These are phyloP conservation scores for Umbelopsis sp. DNA, from an alignment of 192 early-diverging fungal genomes.

Conservation along the genomic window DNA sequence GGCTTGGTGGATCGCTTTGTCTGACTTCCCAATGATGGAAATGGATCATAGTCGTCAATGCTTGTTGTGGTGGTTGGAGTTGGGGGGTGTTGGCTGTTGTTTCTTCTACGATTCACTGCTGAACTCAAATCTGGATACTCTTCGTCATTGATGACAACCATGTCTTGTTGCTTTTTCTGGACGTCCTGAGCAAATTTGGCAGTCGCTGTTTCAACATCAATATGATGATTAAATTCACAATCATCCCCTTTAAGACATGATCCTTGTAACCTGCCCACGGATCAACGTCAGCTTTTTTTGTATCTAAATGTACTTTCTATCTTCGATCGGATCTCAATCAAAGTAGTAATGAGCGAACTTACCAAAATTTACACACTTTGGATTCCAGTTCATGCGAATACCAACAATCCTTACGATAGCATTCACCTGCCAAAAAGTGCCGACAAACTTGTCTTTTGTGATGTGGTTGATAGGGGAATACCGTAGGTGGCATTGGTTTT, in stretches of 20 bases:
- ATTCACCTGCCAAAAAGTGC: constrained; percentile 56
- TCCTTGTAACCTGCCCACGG: constrained; percentile 47
- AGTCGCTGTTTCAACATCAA: constrained; percentile 40
- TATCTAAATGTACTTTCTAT: too few relatives aligned
- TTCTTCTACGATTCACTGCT: background rate
- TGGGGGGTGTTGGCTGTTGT: too few relatives aligned
- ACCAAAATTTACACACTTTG: constrained; percentile 63
- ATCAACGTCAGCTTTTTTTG: background rate
- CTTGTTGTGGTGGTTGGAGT: background rate
- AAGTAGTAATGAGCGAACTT: constrained; percentile 25
- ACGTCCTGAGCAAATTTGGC: constrained; percentile 25
- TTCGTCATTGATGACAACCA: constrained; percentile 15
- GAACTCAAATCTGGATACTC: constrained; percentile 14
- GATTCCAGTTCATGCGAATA: constrained; percentile 55
- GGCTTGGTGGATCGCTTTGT: constrained; percentile 18
- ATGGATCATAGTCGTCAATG: background rate
- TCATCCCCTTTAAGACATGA: constrained; percentile 53
- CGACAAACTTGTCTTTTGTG: constrained; percentile 48
- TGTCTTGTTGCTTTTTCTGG: constrained; percentile 12
- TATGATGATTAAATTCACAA: constrained; percentile 53
- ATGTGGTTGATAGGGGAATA: constrained; percentile 1
- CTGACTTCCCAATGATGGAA: constrained; percentile 16
- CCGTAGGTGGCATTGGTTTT: background rate
- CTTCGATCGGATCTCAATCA: background rate
- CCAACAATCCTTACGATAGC: constrained; percentile 58